These are phyloP conservation scores for cucumber (Cucumis sativus) DNA, from an alignment of 306 rosid genomes.

Conservation along the genomic window Cucumber_9930_V3 NC_026655.2:27356501-27357000, in stretches of 20 bases:
- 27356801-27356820: not conserved
- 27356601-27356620: not conserved
- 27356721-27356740: too few relatives aligned
- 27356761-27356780: not conserved
- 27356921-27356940: not conserved
- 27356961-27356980: not conserved
- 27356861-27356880: constrained; percentile 9
- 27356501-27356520: not conserved
- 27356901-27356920: not conserved
- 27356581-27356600: not conserved
- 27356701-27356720: too few relatives aligned
- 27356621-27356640: not conserved
- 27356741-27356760: too few relatives aligned
- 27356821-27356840: not conserved
- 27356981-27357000: constrained; percentile 8
- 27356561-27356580: not conserved
- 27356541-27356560: not conserved
- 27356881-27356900: constrained; percentile 7
- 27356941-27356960: constrained; percentile 7
- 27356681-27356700: too few relatives aligned
- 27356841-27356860: not conserved
- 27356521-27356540: not conserved
- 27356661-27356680: too few relatives aligned
- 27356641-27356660: too few relatives aligned
- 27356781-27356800: not conserved